Percentiles rank a stretch among this genome's conserved stretches.
Evolutionary conservation across 2,329 filamentous ascomycete species (phyloP).

Genomic region (Cladosporium sphaerospermum): DNA sequence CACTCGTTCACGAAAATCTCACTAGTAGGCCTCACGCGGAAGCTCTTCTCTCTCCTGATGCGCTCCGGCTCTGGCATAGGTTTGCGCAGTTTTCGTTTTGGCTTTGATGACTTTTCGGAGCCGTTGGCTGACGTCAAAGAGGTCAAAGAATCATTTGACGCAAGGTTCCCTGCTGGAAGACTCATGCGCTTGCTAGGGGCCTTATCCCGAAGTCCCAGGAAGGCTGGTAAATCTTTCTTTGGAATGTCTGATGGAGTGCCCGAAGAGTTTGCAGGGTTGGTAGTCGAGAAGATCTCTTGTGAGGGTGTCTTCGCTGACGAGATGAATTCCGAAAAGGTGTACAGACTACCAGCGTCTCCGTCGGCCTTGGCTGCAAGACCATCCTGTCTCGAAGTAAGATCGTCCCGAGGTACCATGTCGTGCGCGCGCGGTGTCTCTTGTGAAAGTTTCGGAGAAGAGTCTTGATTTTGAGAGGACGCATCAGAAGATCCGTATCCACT

Average conservation of each 20-base stretch:
- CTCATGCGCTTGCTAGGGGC: slow-evolving; percentile 5
- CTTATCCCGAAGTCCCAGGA: slow-evolving; percentile 1
- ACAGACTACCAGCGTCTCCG: slow-evolving; percentile 13
- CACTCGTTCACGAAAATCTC: background rate
- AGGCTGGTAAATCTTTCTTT: slow-evolving; percentile 2
- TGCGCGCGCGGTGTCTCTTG: background rate
- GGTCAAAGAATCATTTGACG: slow-evolving; percentile 11
- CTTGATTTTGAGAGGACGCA: slow-evolving; percentile 1
- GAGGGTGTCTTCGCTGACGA: background rate
- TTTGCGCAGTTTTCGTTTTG: slow-evolving; percentile 28
- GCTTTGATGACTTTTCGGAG: slow-evolving; percentile 14
- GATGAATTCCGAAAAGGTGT: slow-evolving; percentile 19
- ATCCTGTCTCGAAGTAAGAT: background rate
- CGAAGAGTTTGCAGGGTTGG: background rate
- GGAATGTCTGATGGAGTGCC: background rate
- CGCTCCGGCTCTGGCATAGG: slow-evolving; percentile 22
- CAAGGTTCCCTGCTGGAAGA: background rate
- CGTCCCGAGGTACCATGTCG: background rate
- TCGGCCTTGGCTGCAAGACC: background rate
- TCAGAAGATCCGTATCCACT: slow-evolving; percentile 32
- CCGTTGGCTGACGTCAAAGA: slow-evolving; percentile 6
- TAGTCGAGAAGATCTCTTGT: background rate
- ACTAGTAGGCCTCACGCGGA: background rate
- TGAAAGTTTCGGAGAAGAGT: background rate
- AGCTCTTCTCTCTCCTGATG: slow-evolving; percentile 21